phyloP scores from a whole-genome alignment of 768 basidiomycete genomes.

The Lenzites betulinus region DNA sequence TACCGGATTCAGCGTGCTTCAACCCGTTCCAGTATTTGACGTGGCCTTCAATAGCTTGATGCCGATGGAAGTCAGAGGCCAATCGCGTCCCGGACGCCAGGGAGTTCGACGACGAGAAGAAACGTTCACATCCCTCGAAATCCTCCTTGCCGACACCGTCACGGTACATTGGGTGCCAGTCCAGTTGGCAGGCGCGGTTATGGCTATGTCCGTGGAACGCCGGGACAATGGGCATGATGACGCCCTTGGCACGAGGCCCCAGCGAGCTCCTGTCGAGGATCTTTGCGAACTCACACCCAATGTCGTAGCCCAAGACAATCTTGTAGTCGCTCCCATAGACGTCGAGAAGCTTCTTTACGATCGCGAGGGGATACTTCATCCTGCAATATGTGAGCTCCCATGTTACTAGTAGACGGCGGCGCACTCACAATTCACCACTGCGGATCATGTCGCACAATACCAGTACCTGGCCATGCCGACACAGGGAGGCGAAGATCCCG shows the following conservation, averaged over 20 bases:
- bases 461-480: slow-evolving; percentile 27
- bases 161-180: slow-evolving; percentile 32
- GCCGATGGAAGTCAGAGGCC: slow-evolving; percentile 31
- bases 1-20: slow-evolving; percentile 30
- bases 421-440: slow-evolving; percentile 31
- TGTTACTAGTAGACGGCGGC: background rate
- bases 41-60: slow-evolving; percentile 29
- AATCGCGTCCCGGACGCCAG: slow-evolving; percentile 26
- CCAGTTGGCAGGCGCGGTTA: slow-evolving; percentile 31
- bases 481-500: slow-evolving; percentile 25
- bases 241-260: slow-evolving; percentile 6
- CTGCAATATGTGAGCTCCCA: slow-evolving; percentile 12
- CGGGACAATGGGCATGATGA: slow-evolving; percentile 24
- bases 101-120: slow-evolving; percentile 31
- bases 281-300: slow-evolving; percentile 28
- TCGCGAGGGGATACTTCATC: slow-evolving; percentile 27
- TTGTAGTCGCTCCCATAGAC: slow-evolving; percentile 19
- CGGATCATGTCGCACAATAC: slow-evolving; percentile 29
- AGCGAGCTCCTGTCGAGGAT: slow-evolving; percentile 23
- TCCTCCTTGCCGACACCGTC: slow-evolving; percentile 30
- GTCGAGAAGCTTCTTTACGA: slow-evolving; percentile 20
- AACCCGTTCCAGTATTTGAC: slow-evolving; percentile 26
- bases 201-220: slow-evolving; percentile 36
- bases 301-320: slow-evolving; percentile 29
- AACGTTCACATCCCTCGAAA: slow-evolving; percentile 32